Evolutionary conservation across 2,329 filamentous ascomycete species (phyloP), one percentile per base, ranked within the genome.

Genomic region (Fusarium heterosporum): DNA sequence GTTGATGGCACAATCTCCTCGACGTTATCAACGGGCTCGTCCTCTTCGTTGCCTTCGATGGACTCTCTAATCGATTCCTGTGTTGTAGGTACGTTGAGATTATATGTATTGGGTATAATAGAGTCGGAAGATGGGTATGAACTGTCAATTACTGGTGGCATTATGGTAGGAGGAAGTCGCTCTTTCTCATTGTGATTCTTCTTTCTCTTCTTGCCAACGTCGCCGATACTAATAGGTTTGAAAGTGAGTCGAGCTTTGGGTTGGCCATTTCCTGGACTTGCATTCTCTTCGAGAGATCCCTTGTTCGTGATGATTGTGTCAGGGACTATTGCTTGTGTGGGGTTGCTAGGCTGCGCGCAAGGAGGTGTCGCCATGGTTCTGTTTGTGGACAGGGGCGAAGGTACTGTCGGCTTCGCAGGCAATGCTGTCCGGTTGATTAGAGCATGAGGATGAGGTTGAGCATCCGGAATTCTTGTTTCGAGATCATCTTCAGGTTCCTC

Each of bases 401-500:
- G 58, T 17, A 66, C 66, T 6, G 52, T 50, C 29, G 63, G 40
- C 17, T 67, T 53, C 6, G 61, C 51, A 29, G 59, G 66, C 14
- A 71, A 59, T 39, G 72, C 63, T 39, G 54, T 58, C n/a, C 71
- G 65, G 36, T 76, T 76, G 11, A 78, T 62, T 16, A 73, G 61
- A 8, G 29, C 42, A 38, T 66, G 57, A 12, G 39, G 26, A 11
- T 47, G 51, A 36, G 64, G 54, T 14, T 73, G 70, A 8, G 72
- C 75, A 36, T 73, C 73, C 3, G 78, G 78, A 6, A 79, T 62
- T 34, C 74, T 73, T 45, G 75, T 73, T 45, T 81, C 79, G n/a
- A 79, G 56, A 10, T 79, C 77, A 14, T 80, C 77, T 22, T 80
- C 78, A 10, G 73, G 25, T 61, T 64, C 64, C 63, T 72, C 49